Percentiles rank a stretch among this genome's conserved stretches.
Conservation (phyloP, 2,329 filamentous ascomycete genomes). For the Xylariaceae sp. region DNA sequence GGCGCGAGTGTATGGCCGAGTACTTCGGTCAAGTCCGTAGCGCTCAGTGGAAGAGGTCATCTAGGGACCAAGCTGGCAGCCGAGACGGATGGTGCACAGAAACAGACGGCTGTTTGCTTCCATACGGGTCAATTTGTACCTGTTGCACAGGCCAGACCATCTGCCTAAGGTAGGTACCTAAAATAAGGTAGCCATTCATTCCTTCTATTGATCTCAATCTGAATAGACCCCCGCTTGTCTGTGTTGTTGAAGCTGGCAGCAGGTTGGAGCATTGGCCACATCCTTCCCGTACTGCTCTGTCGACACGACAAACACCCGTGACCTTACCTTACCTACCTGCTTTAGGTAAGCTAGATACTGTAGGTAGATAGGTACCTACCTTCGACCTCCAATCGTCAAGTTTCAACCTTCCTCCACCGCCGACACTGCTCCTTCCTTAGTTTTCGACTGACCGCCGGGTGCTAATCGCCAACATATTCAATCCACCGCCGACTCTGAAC, state of each 20-base stretch:
- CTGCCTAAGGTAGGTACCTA: conserved; percentile 7
- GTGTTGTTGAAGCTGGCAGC: conserved; percentile 11
- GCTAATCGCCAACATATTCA: background rate
- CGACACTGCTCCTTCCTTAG: conserved; percentile 8
- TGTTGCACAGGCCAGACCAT: no score
- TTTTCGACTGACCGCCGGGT: background rate
- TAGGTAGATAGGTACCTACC: background rate
- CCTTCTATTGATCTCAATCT: conserved; percentile 6
- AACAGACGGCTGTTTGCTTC: conserved; percentile 10
- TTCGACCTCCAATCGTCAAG: background rate
- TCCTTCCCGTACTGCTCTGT: background rate
- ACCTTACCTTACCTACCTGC: background rate
- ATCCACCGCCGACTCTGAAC: conserved; percentile 6
- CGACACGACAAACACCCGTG: background rate
- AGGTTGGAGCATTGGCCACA: conserved; percentile 1
- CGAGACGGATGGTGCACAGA: conserved; percentile 22
- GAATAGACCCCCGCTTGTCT: conserved; percentile 22
- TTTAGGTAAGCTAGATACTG: background rate
- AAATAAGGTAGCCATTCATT: background rate
- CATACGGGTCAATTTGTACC: conserved; percentile 4
- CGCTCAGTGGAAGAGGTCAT: no score
- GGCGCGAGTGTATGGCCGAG: background rate
- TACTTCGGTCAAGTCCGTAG: no score
- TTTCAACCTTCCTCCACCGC: background rate
- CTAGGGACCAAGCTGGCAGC: conserved; percentile 14